These are phyloP conservation scores for Triticum dicoccoides DNA, from an alignment of 176 grass and related monocot genomes.

Conservation along the genomic window DNA sequence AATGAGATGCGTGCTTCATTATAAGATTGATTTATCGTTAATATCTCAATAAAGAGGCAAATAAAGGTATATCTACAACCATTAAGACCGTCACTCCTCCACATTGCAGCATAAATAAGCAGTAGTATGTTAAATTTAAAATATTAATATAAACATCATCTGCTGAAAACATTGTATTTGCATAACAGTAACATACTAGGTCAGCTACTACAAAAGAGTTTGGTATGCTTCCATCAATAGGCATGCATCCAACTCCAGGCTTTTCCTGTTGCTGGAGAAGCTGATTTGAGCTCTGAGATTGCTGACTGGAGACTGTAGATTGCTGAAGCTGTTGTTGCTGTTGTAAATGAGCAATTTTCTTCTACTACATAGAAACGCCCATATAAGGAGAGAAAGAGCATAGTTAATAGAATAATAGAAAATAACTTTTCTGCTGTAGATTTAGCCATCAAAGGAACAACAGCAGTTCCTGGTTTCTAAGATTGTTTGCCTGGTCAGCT, in stretches of 20 bases:
- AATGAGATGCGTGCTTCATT: not conserved
- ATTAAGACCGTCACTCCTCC: not conserved
- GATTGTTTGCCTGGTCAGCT: not conserved
- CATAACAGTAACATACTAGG: constrained; percentile 38
- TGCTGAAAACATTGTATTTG: not conserved
- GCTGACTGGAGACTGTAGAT: constrained; percentile 58
- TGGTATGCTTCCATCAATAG: constrained; percentile 57
- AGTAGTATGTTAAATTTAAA: not conserved
- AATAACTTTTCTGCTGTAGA: not conserved
- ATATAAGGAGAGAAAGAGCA: constrained; percentile 21
- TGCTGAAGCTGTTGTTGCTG: constrained; percentile 67
- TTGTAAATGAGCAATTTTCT: constrained; percentile 71
- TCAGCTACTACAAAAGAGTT: constrained; percentile 56
- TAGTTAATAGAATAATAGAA: not conserved
- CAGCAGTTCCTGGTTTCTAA: not conserved
- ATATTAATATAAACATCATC: constrained; percentile 20
- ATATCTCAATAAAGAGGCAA: not conserved
- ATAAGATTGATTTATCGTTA: not conserved
- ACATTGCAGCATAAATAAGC: not conserved
- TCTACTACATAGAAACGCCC: constrained; percentile 67
- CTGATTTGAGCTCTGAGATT: constrained; percentile 70
- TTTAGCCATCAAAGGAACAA: not conserved
- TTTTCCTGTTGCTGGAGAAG: constrained; percentile 65
- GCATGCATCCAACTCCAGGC: constrained; percentile 45
- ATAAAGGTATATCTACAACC: not conserved